Conservation (phyloP, 306 rosid species). For the Hippophae tibetana region DNA sequence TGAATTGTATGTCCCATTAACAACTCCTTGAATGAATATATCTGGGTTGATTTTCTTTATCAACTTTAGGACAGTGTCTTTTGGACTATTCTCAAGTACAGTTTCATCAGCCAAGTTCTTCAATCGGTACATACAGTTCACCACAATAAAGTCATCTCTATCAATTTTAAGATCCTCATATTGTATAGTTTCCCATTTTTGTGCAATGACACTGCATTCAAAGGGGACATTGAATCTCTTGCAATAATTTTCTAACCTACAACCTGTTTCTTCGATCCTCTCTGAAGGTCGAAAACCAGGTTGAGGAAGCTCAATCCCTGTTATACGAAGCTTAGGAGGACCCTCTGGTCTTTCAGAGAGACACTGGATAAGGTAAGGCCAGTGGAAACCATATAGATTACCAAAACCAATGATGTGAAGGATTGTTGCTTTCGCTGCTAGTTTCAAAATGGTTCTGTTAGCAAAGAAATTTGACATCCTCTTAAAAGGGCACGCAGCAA, state of each 20-base stretch:
- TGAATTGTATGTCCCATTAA: conserved; percentile 56
- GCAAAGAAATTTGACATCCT: conserved; percentile 36
- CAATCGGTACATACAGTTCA: conserved; percentile 54
- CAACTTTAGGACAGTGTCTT: conserved; percentile 57
- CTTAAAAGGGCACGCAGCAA: conserved; percentile 48
- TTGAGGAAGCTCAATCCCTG: conserved; percentile 65
- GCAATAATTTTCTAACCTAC: conserved; percentile 46
- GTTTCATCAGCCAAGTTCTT: conserved; percentile 57
- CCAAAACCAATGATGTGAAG: conserved; percentile 71
- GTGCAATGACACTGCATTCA: conserved; percentile 42
- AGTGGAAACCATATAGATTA: conserved; percentile 62
- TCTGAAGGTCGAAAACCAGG: conserved; percentile 72
- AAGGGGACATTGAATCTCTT: conserved; percentile 48
- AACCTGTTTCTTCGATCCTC: conserved; percentile 51
- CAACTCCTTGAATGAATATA: conserved; percentile 59
- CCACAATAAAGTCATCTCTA: conserved; percentile 36
- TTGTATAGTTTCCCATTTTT: conserved; percentile 55
- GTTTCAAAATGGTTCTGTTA: conserved; percentile 28
- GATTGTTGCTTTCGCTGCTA: conserved; percentile 27
- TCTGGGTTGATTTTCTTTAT: conserved; percentile 59
- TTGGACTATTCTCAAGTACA: conserved; percentile 33
- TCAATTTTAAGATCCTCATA: conserved; percentile 45
- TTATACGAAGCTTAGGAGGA: conserved; percentile 46
- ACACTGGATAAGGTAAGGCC: conserved; percentile 59
- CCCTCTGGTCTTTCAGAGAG: conserved; percentile 45